A percentile compares a stretch with the other conserved stretches of the same genome.
Evolutionary conservation across 352 stramenopile species (phyloP).

Genomic region (Phytophthora ramorum): DNA sequence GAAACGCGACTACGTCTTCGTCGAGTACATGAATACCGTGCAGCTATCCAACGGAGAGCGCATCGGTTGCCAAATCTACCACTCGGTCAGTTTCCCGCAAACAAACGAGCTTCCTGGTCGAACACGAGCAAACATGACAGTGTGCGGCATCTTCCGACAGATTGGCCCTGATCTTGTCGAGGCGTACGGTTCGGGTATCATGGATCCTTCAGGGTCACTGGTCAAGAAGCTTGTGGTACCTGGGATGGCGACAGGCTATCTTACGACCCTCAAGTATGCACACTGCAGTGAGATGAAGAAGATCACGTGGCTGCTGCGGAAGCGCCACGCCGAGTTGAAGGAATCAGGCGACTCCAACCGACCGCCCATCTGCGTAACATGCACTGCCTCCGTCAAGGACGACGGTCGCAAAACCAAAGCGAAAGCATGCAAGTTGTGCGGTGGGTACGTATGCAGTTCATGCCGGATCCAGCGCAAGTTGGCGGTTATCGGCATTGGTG

Average conservation of each 20-base stretch:
- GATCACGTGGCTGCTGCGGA: constrained; percentile 35
- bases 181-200: constrained; percentile 42
- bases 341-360: constrained; percentile 7
- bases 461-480: constrained; percentile 45
- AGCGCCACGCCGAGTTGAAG: constrained; percentile 21
- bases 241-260: constrained; percentile 21
- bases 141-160: constrained; percentile 61
- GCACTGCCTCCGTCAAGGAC: constrained; percentile 3
- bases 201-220: constrained; percentile 37
- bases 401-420: background rate
- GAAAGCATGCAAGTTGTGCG: constrained; percentile 42
- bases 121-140: constrained; percentile 50
- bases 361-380: constrained; percentile 26
- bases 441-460: constrained; percentile 36
- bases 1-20: constrained; percentile 53
- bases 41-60: constrained; percentile 38
- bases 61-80: constrained; percentile 55
- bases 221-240: constrained; percentile 30
- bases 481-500: constrained; percentile 23
- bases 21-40: constrained; percentile 53
- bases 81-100: constrained; percentile 55
- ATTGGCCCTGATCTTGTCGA: constrained; percentile 47
- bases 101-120: constrained; percentile 36
- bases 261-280: constrained; percentile 37
- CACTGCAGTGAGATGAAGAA: constrained; percentile 46